Base-by-base conservation (phyloP, 2,329 filamentous ascomycete genomes). In the Emergomyces pasteurianus region DNA sequence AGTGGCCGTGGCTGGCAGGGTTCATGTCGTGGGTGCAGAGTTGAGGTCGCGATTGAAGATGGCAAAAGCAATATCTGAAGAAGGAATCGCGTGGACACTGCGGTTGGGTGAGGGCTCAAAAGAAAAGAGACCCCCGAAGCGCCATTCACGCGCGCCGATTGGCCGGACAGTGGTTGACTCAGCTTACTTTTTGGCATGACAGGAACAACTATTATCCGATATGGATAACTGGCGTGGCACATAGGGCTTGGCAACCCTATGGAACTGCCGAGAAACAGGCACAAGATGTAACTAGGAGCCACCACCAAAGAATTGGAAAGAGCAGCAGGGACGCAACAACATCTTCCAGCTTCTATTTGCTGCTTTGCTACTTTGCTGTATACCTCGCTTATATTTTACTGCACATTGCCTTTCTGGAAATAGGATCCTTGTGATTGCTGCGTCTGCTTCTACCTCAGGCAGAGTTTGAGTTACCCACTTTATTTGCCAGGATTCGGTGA, bases 61-160 rank as follows among this genome's bases (percentile, higher is more conserved):
- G 52, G 58, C 57, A 38, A 60, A 59, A 53, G 52, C 53, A 53
- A 55, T 52, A 52, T 54, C 34, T 58, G 58, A 58, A 58, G 58
- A 50, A 28, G 43, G 56, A 38, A 61, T 49, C 54, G 55, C 46
- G 47, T 53, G 52, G 68, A 67, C 68, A 8, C 21, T 23, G 43
- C 6, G 3, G 10, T 46, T 46, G 42, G 42, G 42, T 46, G n/a
- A 46, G 66, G 61, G 63, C 64, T 52, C 49, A n/a, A 52, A 18
- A 52, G 18, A 34, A 63, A 63, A 61, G n/a, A n/a, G n/a, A 31
- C 31, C 31, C 64, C 62, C 57, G 60, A 59, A 60, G 54, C 26
- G n/a, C 52, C 31, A 23, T 54, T 40, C 52, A 64, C 65, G 70
- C 72, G 73, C 71, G 63, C 67, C 73, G 66, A 74, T 75, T 75